phyloP scores from a whole-genome alignment of 495 filamentous ascomycete genomes.

The Daldinia concentrica region DNA sequence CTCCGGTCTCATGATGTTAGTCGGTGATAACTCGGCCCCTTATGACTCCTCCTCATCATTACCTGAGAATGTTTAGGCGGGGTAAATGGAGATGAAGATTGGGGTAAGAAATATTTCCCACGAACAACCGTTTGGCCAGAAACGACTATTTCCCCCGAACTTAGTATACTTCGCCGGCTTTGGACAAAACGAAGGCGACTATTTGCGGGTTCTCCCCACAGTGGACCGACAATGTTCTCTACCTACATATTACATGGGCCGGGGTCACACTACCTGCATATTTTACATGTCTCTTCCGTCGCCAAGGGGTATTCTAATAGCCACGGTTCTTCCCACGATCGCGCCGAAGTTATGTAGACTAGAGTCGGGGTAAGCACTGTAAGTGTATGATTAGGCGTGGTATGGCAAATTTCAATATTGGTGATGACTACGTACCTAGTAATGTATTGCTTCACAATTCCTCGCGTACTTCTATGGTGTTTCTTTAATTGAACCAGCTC shows the following conservation, averaged over 20 bases:
- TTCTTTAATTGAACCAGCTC: not conserved
- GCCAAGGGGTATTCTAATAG: constrained; percentile 5
- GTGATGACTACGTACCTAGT: not conserved
- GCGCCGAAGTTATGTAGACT: not conserved
- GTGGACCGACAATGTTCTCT: constrained; percentile 5
- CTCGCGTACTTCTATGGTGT: not conserved
- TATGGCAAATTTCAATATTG: not conserved
- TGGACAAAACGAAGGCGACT: constrained; percentile 7
- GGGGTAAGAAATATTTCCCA: constrained; percentile 17
- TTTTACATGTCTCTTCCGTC: not conserved
- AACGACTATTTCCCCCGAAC: constrained; percentile 35
- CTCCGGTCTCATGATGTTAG: constrained; percentile 7
- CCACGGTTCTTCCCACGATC: not conserved
- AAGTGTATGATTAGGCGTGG: not conserved
- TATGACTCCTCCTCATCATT: constrained; percentile 10
- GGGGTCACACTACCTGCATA: not conserved
- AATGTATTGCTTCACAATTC: not conserved
- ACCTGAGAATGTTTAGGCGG: constrained; percentile 6
- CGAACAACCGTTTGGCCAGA: constrained; percentile 24
- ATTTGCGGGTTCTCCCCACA: constrained; percentile 17
- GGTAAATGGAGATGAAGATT: constrained; percentile 31
- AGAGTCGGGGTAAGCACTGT: not conserved
- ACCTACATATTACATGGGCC: not conserved
- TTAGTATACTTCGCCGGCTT: constrained; percentile 29
- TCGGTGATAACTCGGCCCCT: constrained; percentile 29